Conservation (phyloP, 2,329 filamentous ascomycete genomes). For the Myrmaecium sp. region DNA sequence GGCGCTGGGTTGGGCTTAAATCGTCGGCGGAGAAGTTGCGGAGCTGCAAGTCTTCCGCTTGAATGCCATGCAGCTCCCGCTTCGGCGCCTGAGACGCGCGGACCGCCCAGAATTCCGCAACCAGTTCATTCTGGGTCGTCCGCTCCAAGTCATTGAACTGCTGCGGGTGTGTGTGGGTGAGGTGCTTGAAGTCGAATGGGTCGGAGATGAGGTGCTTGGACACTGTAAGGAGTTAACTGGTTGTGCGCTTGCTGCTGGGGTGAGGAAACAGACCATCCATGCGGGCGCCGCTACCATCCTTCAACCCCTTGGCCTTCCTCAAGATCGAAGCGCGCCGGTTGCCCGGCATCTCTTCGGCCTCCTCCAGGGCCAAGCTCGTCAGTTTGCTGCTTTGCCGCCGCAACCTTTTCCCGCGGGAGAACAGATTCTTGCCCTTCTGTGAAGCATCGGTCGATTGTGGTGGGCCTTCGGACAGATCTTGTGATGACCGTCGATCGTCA, state of each 20-base stretch:
- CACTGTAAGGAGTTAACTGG: conserved; percentile 11
- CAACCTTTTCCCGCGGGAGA: conserved; percentile 16
- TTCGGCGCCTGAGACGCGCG: conserved; percentile 34
- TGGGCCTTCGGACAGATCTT: conserved; percentile 10
- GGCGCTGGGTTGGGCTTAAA: conserved; percentile 2
- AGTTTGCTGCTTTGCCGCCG: conserved; percentile 19
- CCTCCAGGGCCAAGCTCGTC: conserved; percentile 8
- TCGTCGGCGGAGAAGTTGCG: conserved; percentile 14
- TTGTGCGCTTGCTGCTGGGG: conserved; percentile 10
- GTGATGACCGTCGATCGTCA: conserved; percentile 13
- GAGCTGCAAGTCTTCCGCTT: conserved; percentile 28
- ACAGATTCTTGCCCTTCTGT: conserved; percentile 13
- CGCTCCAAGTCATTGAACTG: conserved; percentile 37
- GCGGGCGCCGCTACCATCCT: too few species aligned
- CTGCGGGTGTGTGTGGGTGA: conserved; percentile 40
- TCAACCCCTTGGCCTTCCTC: conserved; percentile 12
- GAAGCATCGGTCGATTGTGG: conserved; percentile 7
- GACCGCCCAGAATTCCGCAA: conserved; percentile 36
- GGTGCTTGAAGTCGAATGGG: conserved; percentile 47
- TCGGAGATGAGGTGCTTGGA: conserved; percentile 36
- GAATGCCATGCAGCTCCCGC: conserved; percentile 34
- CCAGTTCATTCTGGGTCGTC: conserved; percentile 33
- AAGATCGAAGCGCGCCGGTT: conserved; percentile 18
- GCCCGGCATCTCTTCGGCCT: conserved; percentile 12
- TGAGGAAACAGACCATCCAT: conserved; percentile 11